These are phyloP conservation scores for Globisporangium spiculum DNA, from an alignment of 352 stramenopile genomes.

Conservation along the genomic window DNA sequence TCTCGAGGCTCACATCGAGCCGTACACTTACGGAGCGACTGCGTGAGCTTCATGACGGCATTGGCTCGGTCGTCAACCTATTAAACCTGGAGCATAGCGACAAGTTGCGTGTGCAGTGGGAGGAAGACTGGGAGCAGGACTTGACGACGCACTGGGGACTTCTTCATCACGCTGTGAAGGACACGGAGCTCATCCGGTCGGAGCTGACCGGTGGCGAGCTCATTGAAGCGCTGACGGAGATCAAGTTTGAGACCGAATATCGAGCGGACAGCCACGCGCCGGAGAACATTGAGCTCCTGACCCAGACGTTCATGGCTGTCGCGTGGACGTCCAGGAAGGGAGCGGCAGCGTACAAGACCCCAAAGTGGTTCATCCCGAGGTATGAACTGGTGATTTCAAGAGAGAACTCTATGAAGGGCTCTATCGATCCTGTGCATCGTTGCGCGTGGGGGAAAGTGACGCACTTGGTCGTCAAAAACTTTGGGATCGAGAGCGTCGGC, in stretches of 20 bases:
- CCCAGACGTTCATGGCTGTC: neutral
- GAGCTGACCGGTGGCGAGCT: neutral
- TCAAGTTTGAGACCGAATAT: neutral
- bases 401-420: conserved; percentile 4
- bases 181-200: neutral
- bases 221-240: conserved; percentile 5
- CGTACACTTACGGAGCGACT: neutral
- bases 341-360: neutral
- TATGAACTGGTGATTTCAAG: neutral
- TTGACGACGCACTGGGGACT: neutral
- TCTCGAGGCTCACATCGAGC: neutral
- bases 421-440: conserved; percentile 19
- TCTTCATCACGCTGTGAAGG: neutral
- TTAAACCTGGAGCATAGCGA: neutral
- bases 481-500: conserved; percentile 4
- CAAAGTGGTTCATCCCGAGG: neutral
- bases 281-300: neutral
- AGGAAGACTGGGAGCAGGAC: neutral
- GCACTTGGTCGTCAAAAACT: conserved; percentile 37
- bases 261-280: neutral
- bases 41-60: neutral
- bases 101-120: neutral
- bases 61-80: neutral
- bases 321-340: neutral
- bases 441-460: conserved; percentile 22